Evolutionary conservation across 2,329 filamentous ascomycete genomes (phyloP).

Genomic region (Didymella arachidicola): DNA sequence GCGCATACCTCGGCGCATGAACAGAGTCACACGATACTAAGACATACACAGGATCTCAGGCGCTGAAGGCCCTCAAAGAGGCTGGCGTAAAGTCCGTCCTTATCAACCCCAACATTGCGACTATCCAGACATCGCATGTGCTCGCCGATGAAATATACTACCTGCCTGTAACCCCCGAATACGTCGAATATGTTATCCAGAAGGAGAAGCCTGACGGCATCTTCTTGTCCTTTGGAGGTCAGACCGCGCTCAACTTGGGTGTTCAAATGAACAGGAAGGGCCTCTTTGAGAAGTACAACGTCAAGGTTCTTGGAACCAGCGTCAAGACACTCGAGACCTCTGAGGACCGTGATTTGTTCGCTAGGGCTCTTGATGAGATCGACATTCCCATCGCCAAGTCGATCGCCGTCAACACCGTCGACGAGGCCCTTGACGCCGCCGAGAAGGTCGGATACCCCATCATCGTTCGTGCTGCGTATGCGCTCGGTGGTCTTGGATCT

Average conservation of each 20-base stretch:
- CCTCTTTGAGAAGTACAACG: slow-evolving; percentile 92
- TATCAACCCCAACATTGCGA: slow-evolving; percentile 98
- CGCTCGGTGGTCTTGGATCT: slow-evolving; percentile 92
- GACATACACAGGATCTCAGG: slow-evolving; percentile 77
- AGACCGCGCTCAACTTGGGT: slow-evolving; percentile 95
- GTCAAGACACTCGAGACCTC: slow-evolving; percentile 92
- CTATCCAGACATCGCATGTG: slow-evolving; percentile 95
- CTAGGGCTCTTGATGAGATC: slow-evolving; percentile 95
- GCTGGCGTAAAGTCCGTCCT: slow-evolving; percentile 89
- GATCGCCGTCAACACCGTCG: slow-evolving; percentile 87
- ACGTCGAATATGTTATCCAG: slow-evolving; percentile 97
- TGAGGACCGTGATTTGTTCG: slow-evolving; percentile 95
- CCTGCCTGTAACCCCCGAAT: slow-evolving; percentile 95
- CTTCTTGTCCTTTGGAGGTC: slow-evolving; percentile 95
- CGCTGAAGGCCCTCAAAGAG: slow-evolving; percentile 95
- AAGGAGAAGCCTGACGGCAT: slow-evolving; percentile 95
- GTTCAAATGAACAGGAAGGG: slow-evolving; percentile 97
- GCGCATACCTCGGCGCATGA: neutral
- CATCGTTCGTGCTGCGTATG: slow-evolving; percentile 96
- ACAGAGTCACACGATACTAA: slow-evolving; percentile 26
- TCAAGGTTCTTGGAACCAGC: slow-evolving; percentile 94
- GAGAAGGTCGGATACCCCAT: slow-evolving; percentile 92
- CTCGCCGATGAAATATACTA: slow-evolving; percentile 98
- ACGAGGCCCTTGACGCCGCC: slow-evolving; percentile 89
- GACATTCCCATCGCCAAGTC: slow-evolving; percentile 97